A percentile compares a stretch with the other conserved stretches of the same genome.
phyloP scores from a whole-genome alignment of 345 rosid genomes.

The Toxicodendron radicans region DNA sequence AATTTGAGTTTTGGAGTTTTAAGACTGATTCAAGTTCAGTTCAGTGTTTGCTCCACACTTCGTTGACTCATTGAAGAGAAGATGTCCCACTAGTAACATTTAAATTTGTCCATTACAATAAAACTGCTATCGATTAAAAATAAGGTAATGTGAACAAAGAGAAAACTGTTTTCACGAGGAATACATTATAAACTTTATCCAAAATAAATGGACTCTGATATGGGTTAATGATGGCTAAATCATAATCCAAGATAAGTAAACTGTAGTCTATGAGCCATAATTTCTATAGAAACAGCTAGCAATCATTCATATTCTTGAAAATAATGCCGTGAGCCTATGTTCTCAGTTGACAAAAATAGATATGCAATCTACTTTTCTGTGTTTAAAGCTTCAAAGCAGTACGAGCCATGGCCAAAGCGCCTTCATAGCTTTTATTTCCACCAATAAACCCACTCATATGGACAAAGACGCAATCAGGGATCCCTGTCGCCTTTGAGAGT shows the following conservation, averaged over 20 bases:
- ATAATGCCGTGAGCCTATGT: background rate
- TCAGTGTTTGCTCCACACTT: too few species aligned
- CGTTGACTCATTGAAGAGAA: too few species aligned
- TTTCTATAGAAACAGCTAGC: background rate
- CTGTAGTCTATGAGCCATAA: background rate
- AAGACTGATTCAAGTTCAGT: background rate
- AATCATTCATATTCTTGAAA: background rate
- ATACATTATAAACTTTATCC: too few species aligned
- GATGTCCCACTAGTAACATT: too few species aligned
- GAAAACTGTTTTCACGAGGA: too few species aligned
- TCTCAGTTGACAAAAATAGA: background rate
- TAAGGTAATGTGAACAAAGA: too few species aligned
- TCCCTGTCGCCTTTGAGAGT: conserved; percentile 63
- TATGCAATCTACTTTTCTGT: background rate
- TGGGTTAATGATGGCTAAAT: too few species aligned
- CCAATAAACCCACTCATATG: conserved; percentile 95
- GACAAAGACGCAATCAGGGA: conserved; percentile 80
- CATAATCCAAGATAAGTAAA: background rate
- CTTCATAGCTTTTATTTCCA: conserved; percentile 66
- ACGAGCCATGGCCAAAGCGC: conserved; percentile 80
- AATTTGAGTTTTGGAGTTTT: background rate
- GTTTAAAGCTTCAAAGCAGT: conserved; percentile 45
- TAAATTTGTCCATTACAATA: too few species aligned
- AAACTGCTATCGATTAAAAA: too few species aligned
- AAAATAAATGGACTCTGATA: too few species aligned